Evolutionary conservation across 805 yeast genomes (phyloP), one percentile per base, ranked within the genome.

Genomic region (Cyberlindnera lachancei): DNA sequence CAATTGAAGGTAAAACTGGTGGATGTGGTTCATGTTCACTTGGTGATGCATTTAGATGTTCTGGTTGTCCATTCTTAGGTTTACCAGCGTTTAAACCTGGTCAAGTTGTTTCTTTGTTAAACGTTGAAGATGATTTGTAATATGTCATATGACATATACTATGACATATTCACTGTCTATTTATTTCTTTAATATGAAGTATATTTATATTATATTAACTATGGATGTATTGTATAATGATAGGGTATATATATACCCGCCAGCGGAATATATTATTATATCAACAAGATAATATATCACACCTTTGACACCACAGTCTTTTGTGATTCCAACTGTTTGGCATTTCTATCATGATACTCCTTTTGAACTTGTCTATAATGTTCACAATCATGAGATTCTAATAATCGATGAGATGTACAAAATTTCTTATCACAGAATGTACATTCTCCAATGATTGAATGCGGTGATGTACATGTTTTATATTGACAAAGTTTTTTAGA

Each of bases 1-100:
- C 98, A 1, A 76, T 88, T n/a, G 86, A 88, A 43, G 97, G 97
- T 25, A 90, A 90, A 52, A 81, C 94, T 10, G 96, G 96, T 21
- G 96, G 96, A 4, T 92, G 99, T 63, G 95, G 95, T 17, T 84
- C 95, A 9, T 92, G 99, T 62, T 79, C 97, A 0, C 68, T 92
- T 30, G 99, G 99, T 27, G 99, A 92, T 58, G 98, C 98, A 0
- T 92, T 92, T 63, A 69, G 99, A 52, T 92, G 99, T 58, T 95
- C 88, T 46, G 96, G 97, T 3, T 92, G 99, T 61, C 99, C 99
- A 24, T 92, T 79, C 59, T 64, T 92, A 45, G 99, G 99, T 0
- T 66, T 92, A 28, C 99, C 99, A 12, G 96, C 99, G 4, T 92
- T 92, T 70, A 87, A 87, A 60, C 98, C 97, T 1, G 99, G 99